Percentiles rank a stretch among this genome's conserved stretches.
Evolutionary conservation across 805 yeast species (phyloP).

Genomic region (Phaffomyces antillensis): DNA sequence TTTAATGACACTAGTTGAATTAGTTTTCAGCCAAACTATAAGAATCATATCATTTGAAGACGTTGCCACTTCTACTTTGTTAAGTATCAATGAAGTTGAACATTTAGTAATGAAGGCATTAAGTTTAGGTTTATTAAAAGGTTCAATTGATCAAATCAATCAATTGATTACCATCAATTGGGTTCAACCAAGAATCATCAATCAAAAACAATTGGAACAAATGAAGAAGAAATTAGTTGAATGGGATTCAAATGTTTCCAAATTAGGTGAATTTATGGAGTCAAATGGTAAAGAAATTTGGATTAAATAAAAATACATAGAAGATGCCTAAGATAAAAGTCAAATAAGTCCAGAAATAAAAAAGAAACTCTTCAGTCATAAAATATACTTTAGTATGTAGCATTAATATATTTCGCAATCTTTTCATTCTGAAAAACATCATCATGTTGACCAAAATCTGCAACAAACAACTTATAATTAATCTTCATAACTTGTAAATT

Average conservation of each 20-base stretch:
- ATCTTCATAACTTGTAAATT: constrained; percentile 25
- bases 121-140: constrained; percentile 74
- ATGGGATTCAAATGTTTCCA: constrained; percentile 75
- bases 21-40: constrained; percentile 72
- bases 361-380: neutral
- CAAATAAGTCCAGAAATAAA: neutral
- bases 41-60: constrained; percentile 68
- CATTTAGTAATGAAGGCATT: constrained; percentile 87
- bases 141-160: constrained; percentile 84
- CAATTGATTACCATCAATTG: constrained; percentile 76
- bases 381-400: constrained; percentile 5
- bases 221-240: constrained; percentile 66
- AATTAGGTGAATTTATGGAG: constrained; percentile 55
- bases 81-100: constrained; percentile 66
- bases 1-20: constrained; percentile 84
- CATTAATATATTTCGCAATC: constrained; percentile 28
- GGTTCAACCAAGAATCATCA: constrained; percentile 95
- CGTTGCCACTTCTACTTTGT: constrained; percentile 64
- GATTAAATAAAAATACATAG: constrained; percentile 30
- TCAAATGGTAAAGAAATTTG: constrained; percentile 57
- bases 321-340: neutral
- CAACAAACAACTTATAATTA: constrained; percentile 21
- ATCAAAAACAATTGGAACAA: constrained; percentile 64
- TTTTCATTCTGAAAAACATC: constrained; percentile 45
- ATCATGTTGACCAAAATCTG: constrained; percentile 55